Percentiles rank a stretch among this genome's conserved stretches.
These are phyloP conservation scores for Ogataea ramenticola DNA, from an alignment of 805 yeast genomes.

Conservation along the genomic window DNA sequence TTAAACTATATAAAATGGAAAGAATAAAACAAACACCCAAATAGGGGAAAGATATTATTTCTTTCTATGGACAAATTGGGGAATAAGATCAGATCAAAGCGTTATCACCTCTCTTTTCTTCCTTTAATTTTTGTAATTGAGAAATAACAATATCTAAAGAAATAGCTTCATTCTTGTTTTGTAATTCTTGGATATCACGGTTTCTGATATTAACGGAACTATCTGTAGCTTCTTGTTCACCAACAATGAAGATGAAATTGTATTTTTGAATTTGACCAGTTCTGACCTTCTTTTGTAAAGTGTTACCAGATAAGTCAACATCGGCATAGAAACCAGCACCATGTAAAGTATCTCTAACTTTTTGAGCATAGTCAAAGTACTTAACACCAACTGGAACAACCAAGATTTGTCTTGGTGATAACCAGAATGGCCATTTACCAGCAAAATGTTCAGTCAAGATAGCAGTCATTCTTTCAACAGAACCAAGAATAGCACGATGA, in stretches of 20 bases:
- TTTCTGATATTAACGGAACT: slow-evolving; percentile 89
- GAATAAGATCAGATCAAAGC: slow-evolving; percentile 17
- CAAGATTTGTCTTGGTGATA: slow-evolving; percentile 96
- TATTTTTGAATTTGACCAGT: slow-evolving; percentile 91
- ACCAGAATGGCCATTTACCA: slow-evolving; percentile 99
- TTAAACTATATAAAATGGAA: no score
- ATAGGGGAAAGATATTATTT: no score
- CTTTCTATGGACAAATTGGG: no score
- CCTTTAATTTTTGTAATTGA: slow-evolving; percentile 62
- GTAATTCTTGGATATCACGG: slow-evolving; percentile 89
- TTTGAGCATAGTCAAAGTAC: slow-evolving; percentile 83
- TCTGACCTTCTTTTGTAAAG: slow-evolving; percentile 97
- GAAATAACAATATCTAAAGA: slow-evolving; percentile 62
- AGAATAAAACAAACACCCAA: no score
- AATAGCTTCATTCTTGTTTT: slow-evolving; percentile 85
- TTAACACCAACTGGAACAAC: slow-evolving; percentile 97
- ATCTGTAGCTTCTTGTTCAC: slow-evolving; percentile 83
- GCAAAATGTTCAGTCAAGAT: slow-evolving; percentile 96
- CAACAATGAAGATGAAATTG: slow-evolving; percentile 94
- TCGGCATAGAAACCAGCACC: slow-evolving; percentile 83
- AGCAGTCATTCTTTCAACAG: slow-evolving; percentile 99
- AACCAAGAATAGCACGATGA: slow-evolving; percentile 97
- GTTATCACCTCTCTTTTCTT: slow-evolving; percentile 70
- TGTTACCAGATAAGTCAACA: slow-evolving; percentile 89
- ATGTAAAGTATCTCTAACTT: slow-evolving; percentile 63